phyloP scores from a whole-genome alignment of 176 grass and related monocot species.

The Chloris gayana region DNA sequence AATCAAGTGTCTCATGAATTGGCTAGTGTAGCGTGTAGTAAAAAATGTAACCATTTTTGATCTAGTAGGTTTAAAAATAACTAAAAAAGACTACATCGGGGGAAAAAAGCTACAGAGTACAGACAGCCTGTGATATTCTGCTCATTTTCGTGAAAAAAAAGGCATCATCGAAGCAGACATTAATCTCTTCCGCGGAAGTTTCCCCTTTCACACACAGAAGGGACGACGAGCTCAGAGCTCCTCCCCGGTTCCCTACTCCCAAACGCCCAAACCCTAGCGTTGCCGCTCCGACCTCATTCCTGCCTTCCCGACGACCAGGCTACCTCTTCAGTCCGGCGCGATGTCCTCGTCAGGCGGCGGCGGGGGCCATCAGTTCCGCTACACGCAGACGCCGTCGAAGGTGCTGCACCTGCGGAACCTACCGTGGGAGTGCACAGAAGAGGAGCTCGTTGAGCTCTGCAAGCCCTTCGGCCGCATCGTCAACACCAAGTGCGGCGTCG shows the following conservation, averaged over 20 bases:
- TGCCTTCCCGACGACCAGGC: background rate
- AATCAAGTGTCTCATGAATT: no score
- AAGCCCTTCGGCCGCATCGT: conserved; percentile 92
- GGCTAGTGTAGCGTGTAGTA: no score
- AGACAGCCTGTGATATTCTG: no score
- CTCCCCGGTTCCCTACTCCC: background rate
- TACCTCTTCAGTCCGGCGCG: background rate
- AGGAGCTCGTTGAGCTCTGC: conserved; percentile 94
- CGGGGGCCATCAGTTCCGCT: conserved; percentile 76
- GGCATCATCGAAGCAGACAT: no score
- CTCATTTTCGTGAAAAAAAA: no score
- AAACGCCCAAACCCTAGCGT: conserved; percentile 37
- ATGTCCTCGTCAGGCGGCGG: conserved; percentile 71
- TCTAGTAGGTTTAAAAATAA: no score
- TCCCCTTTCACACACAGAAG: no score
- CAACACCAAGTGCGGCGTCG: conserved; percentile 87
- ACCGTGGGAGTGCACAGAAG: conserved; percentile 87
- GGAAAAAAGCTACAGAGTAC: no score
- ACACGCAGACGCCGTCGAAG: conserved; percentile 92
- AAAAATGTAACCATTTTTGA: no score
- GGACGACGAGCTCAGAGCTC: background rate
- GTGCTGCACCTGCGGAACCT: conserved; percentile 95
- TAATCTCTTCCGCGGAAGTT: no score
- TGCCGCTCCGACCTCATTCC: background rate
- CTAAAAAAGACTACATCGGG: no score